Evolutionary conservation across 2,329 filamentous ascomycete genomes (phyloP).

Genomic region (Alternaria sp.): DNA sequence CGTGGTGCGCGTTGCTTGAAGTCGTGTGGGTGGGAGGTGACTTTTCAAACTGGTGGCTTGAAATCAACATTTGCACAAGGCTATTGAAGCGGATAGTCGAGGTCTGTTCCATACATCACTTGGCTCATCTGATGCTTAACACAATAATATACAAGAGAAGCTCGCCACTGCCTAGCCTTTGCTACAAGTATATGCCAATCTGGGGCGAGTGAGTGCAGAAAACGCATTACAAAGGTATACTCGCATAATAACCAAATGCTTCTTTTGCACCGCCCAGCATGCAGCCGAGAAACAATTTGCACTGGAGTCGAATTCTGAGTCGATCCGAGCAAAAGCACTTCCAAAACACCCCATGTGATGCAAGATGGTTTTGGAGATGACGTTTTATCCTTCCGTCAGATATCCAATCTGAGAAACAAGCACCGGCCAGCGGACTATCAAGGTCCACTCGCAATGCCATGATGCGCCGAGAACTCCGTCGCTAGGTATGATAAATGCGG

Average conservation of each 20-base stretch:
- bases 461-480: constrained; percentile 42
- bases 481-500: constrained; percentile 45
- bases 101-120: not conserved
- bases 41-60: not conserved
- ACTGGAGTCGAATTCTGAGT: constrained; percentile 17
- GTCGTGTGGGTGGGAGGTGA: not conserved
- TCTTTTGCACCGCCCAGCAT: constrained; percentile 17
- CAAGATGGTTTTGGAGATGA: constrained; percentile 33
- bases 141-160: constrained; percentile 22
- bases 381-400: constrained; percentile 31
- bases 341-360: constrained; percentile 29
- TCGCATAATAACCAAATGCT: constrained; percentile 16
- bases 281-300: constrained; percentile 8
- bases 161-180: constrained; percentile 6
- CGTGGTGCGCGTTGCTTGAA: not conserved
- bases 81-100: not conserved
- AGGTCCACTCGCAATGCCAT: constrained; percentile 10
- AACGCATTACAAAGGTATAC: constrained; percentile 36
- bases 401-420: constrained; percentile 30
- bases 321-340: constrained; percentile 6
- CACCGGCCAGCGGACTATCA: constrained; percentile 13
- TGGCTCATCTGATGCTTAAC: not conserved
- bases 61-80: not conserved
- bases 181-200: constrained; percentile 13
- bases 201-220: constrained; percentile 17